Conservation (phyloP, 257 asterid species). For the Nyctanthes arbortristis region DNA sequence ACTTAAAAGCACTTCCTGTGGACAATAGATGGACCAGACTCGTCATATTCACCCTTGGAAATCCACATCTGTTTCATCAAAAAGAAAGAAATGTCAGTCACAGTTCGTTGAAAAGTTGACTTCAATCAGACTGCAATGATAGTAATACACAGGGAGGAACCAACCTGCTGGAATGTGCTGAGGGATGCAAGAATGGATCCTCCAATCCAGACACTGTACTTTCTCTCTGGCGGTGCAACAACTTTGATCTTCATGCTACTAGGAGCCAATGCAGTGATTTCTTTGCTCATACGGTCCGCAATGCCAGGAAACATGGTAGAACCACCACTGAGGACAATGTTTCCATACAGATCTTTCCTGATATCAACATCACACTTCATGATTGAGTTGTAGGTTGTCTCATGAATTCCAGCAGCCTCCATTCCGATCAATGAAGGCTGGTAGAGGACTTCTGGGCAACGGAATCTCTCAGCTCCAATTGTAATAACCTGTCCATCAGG, state of each 20-base stretch:
- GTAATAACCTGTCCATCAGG: conserved; percentile 35
- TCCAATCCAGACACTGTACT: conserved; percentile 37
- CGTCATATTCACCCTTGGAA: conserved; percentile 32
- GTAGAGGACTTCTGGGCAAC: conserved; percentile 37
- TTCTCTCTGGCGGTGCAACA: conserved; percentile 36
- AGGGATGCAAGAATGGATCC: conserved; percentile 40
- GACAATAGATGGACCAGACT: conserved; percentile 38
- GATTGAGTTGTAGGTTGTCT: conserved; percentile 36
- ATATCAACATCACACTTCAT: conserved; percentile 36
- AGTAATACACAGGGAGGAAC: neutral
- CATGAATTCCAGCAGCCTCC: conserved; percentile 39
- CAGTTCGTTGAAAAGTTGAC: neutral
- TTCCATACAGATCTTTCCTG: conserved; percentile 32
- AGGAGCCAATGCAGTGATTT: conserved; percentile 35
- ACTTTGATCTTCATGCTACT: conserved; percentile 39
- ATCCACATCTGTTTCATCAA: conserved; percentile 31
- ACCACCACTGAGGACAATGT: conserved; percentile 37
- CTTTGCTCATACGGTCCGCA: conserved; percentile 37
- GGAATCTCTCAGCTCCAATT: conserved; percentile 39
- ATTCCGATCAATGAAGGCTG: conserved; percentile 36
- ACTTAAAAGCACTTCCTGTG: conserved; percentile 35
- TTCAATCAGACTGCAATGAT: too few species aligned
- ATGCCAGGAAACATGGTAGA: conserved; percentile 35
- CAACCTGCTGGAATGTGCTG: conserved; percentile 40
- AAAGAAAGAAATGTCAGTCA: conserved; percentile 14